These are phyloP conservation scores for Pistacia vera DNA, from an alignment of 345 rosid species.

Conservation along the genomic window DNA sequence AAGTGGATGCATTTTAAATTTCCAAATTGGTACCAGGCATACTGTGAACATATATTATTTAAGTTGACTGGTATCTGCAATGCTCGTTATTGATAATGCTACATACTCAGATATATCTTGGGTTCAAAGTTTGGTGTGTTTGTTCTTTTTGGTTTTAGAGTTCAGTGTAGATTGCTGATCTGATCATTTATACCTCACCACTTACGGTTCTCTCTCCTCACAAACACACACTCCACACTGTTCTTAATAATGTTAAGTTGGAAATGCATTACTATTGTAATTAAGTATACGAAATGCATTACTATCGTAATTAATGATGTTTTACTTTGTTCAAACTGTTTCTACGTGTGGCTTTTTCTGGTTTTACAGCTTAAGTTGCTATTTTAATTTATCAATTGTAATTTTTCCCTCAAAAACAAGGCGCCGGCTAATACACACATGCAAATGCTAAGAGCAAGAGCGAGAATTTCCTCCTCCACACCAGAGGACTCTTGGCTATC, in stretches of 20 bases:
- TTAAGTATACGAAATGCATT: neutral
- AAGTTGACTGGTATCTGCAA: neutral
- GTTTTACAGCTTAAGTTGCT: neutral
- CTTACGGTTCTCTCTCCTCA: neutral
- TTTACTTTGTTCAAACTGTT: slow-evolving; percentile 1
- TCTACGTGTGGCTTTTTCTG: neutral
- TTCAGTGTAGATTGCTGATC: neutral
- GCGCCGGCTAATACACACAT: slow-evolving; percentile 80
- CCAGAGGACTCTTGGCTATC: slow-evolving; percentile 85
- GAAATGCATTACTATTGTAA: neutral
- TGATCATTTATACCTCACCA: neutral
- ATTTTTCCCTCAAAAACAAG: slow-evolving; percentile 39
- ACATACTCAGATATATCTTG: neutral
- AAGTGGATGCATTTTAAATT: neutral
- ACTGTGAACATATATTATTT: neutral
- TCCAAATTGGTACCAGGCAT: neutral
- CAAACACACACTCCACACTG: too few species aligned
- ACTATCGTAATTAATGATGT: neutral
- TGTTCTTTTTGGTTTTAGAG: slow-evolving; percentile 2
- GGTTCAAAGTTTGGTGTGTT: neutral
- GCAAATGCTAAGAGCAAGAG: slow-evolving; percentile 97
- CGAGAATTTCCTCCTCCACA: slow-evolving; percentile 96
- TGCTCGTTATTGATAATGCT: neutral
- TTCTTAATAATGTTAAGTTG: neutral
- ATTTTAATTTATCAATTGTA: neutral